Evolutionary conservation across 2,329 filamentous ascomycete species (phyloP).

Genomic region (Trichoderma semiorbis): DNA sequence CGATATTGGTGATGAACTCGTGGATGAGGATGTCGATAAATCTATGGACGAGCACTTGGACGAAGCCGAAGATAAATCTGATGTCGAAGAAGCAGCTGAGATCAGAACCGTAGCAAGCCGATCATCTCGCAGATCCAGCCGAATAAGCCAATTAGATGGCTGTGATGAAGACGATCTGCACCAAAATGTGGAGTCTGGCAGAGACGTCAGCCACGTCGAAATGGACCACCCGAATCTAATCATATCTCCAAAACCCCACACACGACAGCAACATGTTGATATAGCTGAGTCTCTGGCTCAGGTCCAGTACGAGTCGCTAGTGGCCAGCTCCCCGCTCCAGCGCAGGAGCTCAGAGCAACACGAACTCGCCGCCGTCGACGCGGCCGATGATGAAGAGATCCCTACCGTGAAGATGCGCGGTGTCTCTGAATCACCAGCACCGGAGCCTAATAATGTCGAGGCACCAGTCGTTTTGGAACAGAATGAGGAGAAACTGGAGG

Average conservation of each 20-base stretch:
- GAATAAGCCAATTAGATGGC: constrained; percentile 9
- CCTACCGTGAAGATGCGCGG: background rate
- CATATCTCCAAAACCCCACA: background rate
- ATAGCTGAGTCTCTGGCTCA: background rate
- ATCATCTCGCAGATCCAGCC: constrained; percentile 4
- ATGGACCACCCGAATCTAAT: constrained; percentile 1
- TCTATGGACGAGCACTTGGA: background rate
- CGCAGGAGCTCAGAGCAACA: background rate
- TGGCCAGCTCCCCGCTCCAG: background rate
- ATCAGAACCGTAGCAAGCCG: background rate
- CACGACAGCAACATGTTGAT: background rate
- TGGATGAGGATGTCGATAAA: constrained; percentile 9
- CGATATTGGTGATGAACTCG: background rate
- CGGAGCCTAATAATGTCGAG: background rate
- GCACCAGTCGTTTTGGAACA: background rate
- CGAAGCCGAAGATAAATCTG: background rate
- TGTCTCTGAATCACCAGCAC: background rate
- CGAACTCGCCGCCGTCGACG: background rate
- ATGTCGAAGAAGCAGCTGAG: background rate
- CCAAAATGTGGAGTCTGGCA: background rate
- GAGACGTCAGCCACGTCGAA: background rate
- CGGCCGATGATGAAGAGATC: background rate
- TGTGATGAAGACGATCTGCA: background rate
- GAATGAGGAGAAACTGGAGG: background rate
- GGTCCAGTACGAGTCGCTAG: background rate